Percentiles rank a stretch among this genome's conserved stretches.
Evolutionary conservation across 2,329 filamentous ascomycete species (phyloP).

Genomic region (Exophiala mesophila): DNA sequence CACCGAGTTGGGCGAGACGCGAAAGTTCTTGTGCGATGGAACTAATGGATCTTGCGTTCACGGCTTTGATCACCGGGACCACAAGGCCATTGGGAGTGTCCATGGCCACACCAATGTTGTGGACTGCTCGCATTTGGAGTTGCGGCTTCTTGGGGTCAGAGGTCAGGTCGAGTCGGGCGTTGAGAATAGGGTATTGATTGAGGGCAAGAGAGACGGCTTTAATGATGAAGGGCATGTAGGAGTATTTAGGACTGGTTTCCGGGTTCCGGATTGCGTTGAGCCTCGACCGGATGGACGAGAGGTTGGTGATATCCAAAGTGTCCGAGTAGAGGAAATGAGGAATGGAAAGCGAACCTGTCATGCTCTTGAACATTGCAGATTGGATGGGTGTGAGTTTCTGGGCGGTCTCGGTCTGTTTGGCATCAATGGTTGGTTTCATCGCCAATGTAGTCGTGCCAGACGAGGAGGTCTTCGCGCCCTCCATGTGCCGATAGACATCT

Average conservation of each 20-base stretch:
- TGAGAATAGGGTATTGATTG: constrained; percentile 76
- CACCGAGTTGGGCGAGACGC: constrained; percentile 68
- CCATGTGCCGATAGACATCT: constrained; percentile 71
- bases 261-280: constrained; percentile 60
- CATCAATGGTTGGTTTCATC: constrained; percentile 36
- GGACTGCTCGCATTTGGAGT: constrained; percentile 71
- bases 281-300: constrained; percentile 66
- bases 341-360: constrained; percentile 86
- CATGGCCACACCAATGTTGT: constrained; percentile 95
- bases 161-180: constrained; percentile 69
- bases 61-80: constrained; percentile 86
- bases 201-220: constrained; percentile 89
- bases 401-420: constrained; percentile 60
- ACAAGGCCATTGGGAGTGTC: constrained; percentile 84
- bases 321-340: constrained; percentile 96
- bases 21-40: constrained; percentile 72
- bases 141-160: constrained; percentile 61
- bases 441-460: constrained; percentile 31
- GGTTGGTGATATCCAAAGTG: constrained; percentile 73
- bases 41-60: constrained; percentile 69
- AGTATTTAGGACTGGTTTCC: constrained; percentile 60
- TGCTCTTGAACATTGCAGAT: constrained; percentile 92
- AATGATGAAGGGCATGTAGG: constrained; percentile 89
- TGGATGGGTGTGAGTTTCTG: constrained; percentile 73
- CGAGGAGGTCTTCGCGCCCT: constrained; percentile 43